Conservation (phyloP, 176 grass and related monocot species). For the Triticum dicoccoides region DNA sequence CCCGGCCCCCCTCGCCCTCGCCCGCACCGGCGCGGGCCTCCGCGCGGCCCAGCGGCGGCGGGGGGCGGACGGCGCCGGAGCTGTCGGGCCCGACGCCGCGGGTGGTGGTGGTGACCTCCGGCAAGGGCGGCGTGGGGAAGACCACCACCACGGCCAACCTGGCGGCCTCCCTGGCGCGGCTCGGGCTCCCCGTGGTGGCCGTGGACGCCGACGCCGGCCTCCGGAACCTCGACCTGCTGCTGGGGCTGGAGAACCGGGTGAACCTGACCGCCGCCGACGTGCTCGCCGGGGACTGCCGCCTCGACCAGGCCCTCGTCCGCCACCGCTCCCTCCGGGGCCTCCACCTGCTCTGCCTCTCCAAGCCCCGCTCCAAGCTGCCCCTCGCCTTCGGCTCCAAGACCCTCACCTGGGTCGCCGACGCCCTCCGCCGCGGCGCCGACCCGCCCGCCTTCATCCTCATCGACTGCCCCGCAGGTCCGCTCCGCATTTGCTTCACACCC, state of each 20-base stretch:
- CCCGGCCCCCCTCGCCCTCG: background rate
- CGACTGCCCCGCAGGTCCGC: slow-evolving; percentile 62
- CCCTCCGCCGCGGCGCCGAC: slow-evolving; percentile 40
- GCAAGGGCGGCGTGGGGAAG: slow-evolving; percentile 95
- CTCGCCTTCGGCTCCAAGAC: slow-evolving; percentile 92
- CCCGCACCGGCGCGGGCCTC: background rate
- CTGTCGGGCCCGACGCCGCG: slow-evolving; percentile 77
- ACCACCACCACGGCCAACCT: slow-evolving; percentile 92
- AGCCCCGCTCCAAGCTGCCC: slow-evolving; percentile 89
- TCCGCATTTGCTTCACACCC: background rate
- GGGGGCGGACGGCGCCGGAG: slow-evolving; percentile 39
- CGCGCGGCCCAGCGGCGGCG: slow-evolving; percentile 20
- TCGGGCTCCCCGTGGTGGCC: slow-evolving; percentile 59
- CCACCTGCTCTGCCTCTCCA: slow-evolving; percentile 91
- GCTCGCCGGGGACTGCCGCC: slow-evolving; percentile 89
- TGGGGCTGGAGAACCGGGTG: slow-evolving; percentile 90
- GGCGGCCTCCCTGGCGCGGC: slow-evolving; percentile 82
- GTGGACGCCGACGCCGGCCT: slow-evolving; percentile 88
- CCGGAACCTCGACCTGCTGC: slow-evolving; percentile 89
- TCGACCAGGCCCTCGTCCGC: slow-evolving; percentile 89
- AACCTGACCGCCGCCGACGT: slow-evolving; percentile 91
- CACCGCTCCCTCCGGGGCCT: slow-evolving; percentile 80
- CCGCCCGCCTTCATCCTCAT: slow-evolving; percentile 69
- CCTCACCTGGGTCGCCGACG: slow-evolving; percentile 87
- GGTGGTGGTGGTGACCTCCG: slow-evolving; percentile 87